These are phyloP conservation scores for Penicillium sp. DNA, from an alignment of 2,329 filamentous ascomycete genomes.

Conservation along the genomic window DNA sequence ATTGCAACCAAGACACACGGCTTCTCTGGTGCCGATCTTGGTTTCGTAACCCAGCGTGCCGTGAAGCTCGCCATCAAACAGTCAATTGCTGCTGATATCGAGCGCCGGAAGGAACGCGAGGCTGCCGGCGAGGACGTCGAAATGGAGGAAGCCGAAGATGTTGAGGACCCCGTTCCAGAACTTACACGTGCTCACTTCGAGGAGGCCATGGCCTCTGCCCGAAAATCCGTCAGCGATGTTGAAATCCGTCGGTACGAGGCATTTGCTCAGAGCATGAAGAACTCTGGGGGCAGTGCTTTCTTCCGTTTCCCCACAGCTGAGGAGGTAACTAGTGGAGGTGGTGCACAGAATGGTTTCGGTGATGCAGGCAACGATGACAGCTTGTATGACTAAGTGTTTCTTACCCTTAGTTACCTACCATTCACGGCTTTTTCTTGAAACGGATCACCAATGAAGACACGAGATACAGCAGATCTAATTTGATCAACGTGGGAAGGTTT, in stretches of 20 bases:
- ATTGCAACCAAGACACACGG: slow-evolving; percentile 97
- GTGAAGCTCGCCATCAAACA: slow-evolving; percentile 99
- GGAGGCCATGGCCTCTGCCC: slow-evolving; percentile 94
- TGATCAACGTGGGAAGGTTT: slow-evolving; percentile 1
- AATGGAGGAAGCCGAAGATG: slow-evolving; percentile 65
- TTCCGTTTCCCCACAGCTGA: slow-evolving; percentile 84
- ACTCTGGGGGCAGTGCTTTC: slow-evolving; percentile 87
- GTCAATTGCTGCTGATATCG: slow-evolving; percentile 82
- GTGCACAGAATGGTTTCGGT: slow-evolving; percentile 61
- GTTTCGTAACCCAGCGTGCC: slow-evolving; percentile 96
- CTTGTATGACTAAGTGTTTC: slow-evolving; percentile 76
- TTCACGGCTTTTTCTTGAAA: slow-evolving; percentile 25
- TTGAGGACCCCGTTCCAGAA: slow-evolving; percentile 89
- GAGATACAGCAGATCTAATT: slow-evolving; percentile 8
- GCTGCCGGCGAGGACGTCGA: slow-evolving; percentile 70
- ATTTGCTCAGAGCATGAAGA: slow-evolving; percentile 99
- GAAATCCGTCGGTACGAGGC: slow-evolving; percentile 98
- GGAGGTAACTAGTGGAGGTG: slow-evolving; percentile 49
- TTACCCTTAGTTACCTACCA: slow-evolving; percentile 27
- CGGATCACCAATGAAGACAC: slow-evolving; percentile 2
- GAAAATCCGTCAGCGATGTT: slow-evolving; percentile 90
- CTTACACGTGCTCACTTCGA: slow-evolving; percentile 96
- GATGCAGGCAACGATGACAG: slow-evolving; percentile 91
- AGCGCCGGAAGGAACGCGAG: slow-evolving; percentile 84
- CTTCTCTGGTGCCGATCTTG: slow-evolving; percentile 98